These are phyloP conservation scores for Plasmopara viticola DNA, from an alignment of 352 stramenopile genomes.

Conservation along the genomic window DNA sequence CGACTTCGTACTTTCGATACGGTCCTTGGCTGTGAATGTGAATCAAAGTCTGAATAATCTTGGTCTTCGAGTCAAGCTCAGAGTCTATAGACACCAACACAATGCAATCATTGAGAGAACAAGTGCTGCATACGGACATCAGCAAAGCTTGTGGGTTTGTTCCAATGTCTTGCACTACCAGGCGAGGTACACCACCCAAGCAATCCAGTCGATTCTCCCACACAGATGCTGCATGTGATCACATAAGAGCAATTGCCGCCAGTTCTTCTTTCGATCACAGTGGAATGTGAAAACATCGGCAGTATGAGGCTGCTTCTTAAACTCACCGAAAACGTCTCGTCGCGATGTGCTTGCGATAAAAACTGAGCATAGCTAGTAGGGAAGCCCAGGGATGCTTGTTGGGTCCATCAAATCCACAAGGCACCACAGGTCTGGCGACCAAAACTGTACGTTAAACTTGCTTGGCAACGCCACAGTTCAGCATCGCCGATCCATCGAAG, in stretches of 20 bases:
- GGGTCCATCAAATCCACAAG: slow-evolving; percentile 3
- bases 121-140: background rate
- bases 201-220: background rate
- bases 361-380: background rate
- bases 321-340: background rate
- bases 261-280: too few species aligned
- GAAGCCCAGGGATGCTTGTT: background rate
- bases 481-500: background rate
- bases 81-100: background rate
- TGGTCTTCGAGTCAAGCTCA: background rate
- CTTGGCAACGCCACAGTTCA: background rate
- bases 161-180: slow-evolving; percentile 6
- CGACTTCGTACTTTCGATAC: slow-evolving; percentile 5
- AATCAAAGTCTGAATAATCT: slow-evolving; percentile 14
- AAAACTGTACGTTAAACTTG: background rate
- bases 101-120: background rate
- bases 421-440: slow-evolving; percentile 1
- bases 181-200: slow-evolving; percentile 1
- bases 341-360: slow-evolving; percentile 2
- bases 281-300: slow-evolving; percentile 4
- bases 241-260: background rate
- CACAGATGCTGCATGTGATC: background rate
- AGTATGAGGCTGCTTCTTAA: slow-evolving; percentile 1
- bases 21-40: slow-evolving; percentile 31
- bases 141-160: slow-evolving; percentile 3